Conservation (phyloP, 2,329 filamentous ascomycete species). For the Cytospora mali region DNA sequence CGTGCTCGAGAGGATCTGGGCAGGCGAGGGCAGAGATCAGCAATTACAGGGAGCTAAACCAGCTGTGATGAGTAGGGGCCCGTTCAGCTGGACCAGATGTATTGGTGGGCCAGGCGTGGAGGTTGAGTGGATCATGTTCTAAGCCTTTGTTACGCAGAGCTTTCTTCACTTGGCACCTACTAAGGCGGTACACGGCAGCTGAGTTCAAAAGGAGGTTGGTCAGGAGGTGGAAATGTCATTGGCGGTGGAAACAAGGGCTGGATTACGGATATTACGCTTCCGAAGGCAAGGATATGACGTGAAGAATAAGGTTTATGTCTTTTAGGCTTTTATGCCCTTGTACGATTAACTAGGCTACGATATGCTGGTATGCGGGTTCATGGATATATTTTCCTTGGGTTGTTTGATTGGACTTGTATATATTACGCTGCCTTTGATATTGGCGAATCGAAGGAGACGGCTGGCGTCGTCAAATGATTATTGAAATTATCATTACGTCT, state of each 20-base stretch:
- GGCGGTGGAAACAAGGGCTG: background rate
- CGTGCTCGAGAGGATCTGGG: conserved; percentile 84
- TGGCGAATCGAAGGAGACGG: background rate
- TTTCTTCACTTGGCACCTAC: background rate
- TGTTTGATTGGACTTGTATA: conserved; percentile 12
- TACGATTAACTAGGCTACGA: conserved; percentile 9
- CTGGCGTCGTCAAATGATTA: background rate
- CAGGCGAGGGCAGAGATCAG: conserved; percentile 51
- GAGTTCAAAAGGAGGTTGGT: background rate
- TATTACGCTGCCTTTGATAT: background rate
- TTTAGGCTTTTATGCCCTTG: conserved; percentile 4
- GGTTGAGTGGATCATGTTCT: conserved; percentile 71
- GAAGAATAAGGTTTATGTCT: conserved; percentile 2
- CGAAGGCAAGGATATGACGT: background rate
- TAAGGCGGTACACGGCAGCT: no score
- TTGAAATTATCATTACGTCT: background rate
- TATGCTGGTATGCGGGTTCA: background rate
- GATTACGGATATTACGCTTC: background rate
- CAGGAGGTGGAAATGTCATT: background rate
- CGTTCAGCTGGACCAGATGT: conserved; percentile 61
- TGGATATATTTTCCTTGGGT: conserved; percentile 4
- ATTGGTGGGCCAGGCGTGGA: conserved; percentile 59
- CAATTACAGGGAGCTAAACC: conserved; percentile 40
- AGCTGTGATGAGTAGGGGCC: conserved; percentile 45
- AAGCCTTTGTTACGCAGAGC: conserved; percentile 23